Evolutionary conservation across 148 eudicot species (phyloP).

Genomic region (Rhododendron williamsianum): DNA sequence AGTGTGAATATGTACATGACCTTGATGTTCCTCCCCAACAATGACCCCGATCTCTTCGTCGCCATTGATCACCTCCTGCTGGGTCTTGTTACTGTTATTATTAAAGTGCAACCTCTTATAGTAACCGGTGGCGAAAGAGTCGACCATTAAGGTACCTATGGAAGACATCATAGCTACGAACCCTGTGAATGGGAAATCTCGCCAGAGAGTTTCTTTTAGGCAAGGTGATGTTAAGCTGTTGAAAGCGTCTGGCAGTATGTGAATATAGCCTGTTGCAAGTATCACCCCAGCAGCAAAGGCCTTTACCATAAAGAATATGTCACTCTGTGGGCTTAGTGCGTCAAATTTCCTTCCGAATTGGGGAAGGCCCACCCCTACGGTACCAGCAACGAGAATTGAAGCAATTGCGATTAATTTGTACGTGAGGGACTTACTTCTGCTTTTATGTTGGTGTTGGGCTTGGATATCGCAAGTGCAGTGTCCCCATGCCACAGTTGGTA

Average conservation of each 20-base stretch:
- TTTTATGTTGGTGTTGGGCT: neutral
- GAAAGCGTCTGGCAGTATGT: slow-evolving; percentile 79
- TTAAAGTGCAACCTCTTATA: slow-evolving; percentile 45
- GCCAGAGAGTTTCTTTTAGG: slow-evolving; percentile 45
- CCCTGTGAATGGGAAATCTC: slow-evolving; percentile 63
- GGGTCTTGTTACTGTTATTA: neutral
- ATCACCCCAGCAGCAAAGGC: slow-evolving; percentile 92
- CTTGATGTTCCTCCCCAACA: slow-evolving; percentile 22
- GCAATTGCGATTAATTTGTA: slow-evolving; percentile 49
- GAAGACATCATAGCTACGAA: slow-evolving; percentile 65
- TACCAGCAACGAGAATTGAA: slow-evolving; percentile 52
- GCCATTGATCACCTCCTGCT: slow-evolving; percentile 2
- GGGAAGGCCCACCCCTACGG: slow-evolving; percentile 55
- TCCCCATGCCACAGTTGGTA: slow-evolving; percentile 10
- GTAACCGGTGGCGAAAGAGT: slow-evolving; percentile 55
- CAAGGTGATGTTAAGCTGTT: slow-evolving; percentile 58
- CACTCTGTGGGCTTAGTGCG: slow-evolving; percentile 36
- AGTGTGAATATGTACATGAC: slow-evolving; percentile 47
- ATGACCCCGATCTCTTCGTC: slow-evolving; percentile 23
- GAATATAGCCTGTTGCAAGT: slow-evolving; percentile 73
- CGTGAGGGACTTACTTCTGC: slow-evolving; percentile 33
- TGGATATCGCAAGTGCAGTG: slow-evolving; percentile 40
- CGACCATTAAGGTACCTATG: slow-evolving; percentile 65
- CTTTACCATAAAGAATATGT: slow-evolving; percentile 68
- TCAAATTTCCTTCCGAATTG: slow-evolving; percentile 32